phyloP scores from a whole-genome alignment of 305 asterid species.

The Fraxinus dipetala region DNA sequence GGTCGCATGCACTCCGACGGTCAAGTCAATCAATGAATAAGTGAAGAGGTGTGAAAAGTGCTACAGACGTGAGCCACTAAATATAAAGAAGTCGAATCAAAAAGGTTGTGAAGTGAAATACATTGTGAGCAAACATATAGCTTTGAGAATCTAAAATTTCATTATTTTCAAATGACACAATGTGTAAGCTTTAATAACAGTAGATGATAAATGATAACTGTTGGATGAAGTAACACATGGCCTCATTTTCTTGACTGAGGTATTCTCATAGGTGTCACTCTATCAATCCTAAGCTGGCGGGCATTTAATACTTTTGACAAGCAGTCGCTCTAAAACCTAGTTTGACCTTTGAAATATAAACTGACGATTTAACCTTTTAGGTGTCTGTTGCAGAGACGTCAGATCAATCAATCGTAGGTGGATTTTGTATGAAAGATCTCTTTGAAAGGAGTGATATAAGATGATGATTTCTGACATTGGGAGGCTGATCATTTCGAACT shows the following conservation, averaged over 20 bases:
- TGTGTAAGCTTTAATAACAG: neutral
- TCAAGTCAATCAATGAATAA: no score
- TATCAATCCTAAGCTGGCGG: neutral
- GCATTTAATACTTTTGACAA: neutral
- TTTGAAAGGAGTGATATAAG: no score
- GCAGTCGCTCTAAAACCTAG: neutral
- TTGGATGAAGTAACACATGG: neutral
- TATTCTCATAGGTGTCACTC: neutral
- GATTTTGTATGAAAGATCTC: no score
- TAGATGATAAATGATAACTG: no score
- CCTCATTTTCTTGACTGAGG: neutral
- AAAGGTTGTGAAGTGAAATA: neutral
- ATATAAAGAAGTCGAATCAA: neutral
- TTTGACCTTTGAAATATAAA: neutral
- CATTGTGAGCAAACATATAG: no score
- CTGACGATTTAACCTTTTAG: neutral
- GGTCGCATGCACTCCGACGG: no score
- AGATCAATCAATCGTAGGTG: neutral
- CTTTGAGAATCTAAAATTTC: neutral
- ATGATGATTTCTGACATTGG: no score
- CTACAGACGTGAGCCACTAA: no score
- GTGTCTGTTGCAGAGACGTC: neutral
- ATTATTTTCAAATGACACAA: neutral
- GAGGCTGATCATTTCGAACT: no score
- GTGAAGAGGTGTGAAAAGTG: no score